These are phyloP conservation scores for Calocybe cyanea DNA, from an alignment of 768 basidiomycete species.

Conservation along the genomic window DNA sequence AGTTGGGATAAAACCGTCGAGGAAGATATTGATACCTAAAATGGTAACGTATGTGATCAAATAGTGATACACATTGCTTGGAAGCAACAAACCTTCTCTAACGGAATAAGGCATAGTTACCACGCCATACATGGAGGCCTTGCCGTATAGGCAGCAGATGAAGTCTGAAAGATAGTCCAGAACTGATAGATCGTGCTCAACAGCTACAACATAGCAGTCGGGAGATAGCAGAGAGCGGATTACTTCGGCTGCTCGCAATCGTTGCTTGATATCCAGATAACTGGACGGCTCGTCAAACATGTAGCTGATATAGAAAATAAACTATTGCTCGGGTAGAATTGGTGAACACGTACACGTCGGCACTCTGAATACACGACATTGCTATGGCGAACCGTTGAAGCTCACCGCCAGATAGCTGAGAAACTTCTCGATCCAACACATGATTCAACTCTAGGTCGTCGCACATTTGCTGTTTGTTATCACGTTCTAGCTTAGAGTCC, in stretches of 20 bases:
- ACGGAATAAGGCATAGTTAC: slow-evolving; percentile 99
- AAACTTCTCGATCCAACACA: slow-evolving; percentile 80
- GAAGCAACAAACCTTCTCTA: slow-evolving; percentile 73
- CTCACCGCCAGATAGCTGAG: slow-evolving; percentile 92
- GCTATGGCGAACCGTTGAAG: slow-evolving; percentile 98
- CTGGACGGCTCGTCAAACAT: slow-evolving; percentile 99
- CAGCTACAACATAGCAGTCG: slow-evolving; percentile 90
- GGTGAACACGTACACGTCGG: slow-evolving; percentile 76
- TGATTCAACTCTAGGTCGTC: slow-evolving; percentile 84
- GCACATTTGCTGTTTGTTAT: slow-evolving; percentile 86
- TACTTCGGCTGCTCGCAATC: slow-evolving; percentile 90
- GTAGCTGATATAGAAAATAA: slow-evolving; percentile 49
- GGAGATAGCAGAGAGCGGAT: slow-evolving; percentile 84
- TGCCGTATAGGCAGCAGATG: slow-evolving; percentile 96
- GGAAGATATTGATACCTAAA: slow-evolving; percentile 97
- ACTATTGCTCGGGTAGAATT: slow-evolving; percentile 3
- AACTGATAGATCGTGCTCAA: slow-evolving; percentile 98
- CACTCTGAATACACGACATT: slow-evolving; percentile 91
- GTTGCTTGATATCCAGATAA: slow-evolving; percentile 96
- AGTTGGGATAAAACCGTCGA: slow-evolving; percentile 97
- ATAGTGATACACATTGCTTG: not conserved
- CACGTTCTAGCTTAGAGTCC: slow-evolving; percentile 81
- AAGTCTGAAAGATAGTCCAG: slow-evolving; percentile 98
- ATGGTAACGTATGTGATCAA: slow-evolving; percentile 4
- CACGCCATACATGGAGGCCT: slow-evolving; percentile 96